Evolutionary conservation across 192 early-diverging fungal genomes (phyloP), one percentile per base, ranked within the genome.

Genomic region (Umbelopsis ramanniana): DNA sequence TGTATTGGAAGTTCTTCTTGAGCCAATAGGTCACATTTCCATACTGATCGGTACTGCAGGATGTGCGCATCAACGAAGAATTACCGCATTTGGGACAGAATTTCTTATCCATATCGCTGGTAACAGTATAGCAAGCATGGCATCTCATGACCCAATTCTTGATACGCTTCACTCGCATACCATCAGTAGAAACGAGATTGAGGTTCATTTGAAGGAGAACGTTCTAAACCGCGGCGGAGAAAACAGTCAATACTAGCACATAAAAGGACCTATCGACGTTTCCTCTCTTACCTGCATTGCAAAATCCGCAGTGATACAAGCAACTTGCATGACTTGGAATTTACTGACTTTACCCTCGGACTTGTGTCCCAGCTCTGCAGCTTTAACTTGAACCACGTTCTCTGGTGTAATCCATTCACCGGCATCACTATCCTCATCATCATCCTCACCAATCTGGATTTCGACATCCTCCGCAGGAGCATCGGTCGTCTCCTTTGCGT

Each of bases 51-150:
- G 96, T 92, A 33, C 85, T 89, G 21, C 90, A 89, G 9, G 95
- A 88, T 21, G 93, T 93, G 52, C 96, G 86, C 74, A 91, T 93
- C 43, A 99, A 84, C 0, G 96, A 93, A 46, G 93, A 77, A 76
- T 92, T 89, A 71, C 97, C 97, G 81, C 97, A 99, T 37, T 85
- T 82, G 6, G 96, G 91, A 81, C 97, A 99, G 79, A 99, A 99
- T 80, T 94, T 87, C 79, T 90, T 92, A 40, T 87, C 86, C 94
- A 97, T 95, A 54, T 95, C 87, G 12, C 82, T 84, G 0, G 94
- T 97, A 38, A 92, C 85, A 60, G 89, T 92, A 63, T 29, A 52
- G 80, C 97, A 99, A 4, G 92, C 95, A 76, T 97, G 95, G 82
- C 97, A 99, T 38, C 97, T 88, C 77, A 97, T 79, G 11, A 97